Conservation (phyloP, 2,329 filamentous ascomycete genomes). For the Hirsutella minnesotensis region DNA sequence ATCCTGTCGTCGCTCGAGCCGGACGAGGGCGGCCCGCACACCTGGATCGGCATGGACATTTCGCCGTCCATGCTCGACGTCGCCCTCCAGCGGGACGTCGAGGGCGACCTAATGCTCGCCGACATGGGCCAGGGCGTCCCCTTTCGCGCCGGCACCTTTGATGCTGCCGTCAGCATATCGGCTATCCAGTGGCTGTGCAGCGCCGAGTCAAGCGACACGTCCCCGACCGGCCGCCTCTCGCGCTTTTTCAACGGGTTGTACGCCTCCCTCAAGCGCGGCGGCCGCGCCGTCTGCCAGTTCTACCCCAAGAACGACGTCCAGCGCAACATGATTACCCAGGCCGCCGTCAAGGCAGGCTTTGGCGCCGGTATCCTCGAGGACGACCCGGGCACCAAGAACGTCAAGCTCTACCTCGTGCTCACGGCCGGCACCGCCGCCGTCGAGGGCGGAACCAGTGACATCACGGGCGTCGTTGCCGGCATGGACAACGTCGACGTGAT, state of each 20-base stretch:
- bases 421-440: slow-evolving; percentile 60
- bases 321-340: slow-evolving; percentile 80
- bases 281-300: slow-evolving; percentile 89
- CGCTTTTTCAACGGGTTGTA: slow-evolving; percentile 93
- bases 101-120: slow-evolving; percentile 85
- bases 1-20: slow-evolving; percentile 66
- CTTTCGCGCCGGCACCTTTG: slow-evolving; percentile 84
- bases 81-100: slow-evolving; percentile 80
- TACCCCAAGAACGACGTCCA: slow-evolving; percentile 94
- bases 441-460: slow-evolving; percentile 54
- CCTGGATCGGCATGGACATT: slow-evolving; percentile 96
- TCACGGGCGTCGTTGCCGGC: slow-evolving; percentile 78
- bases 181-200: slow-evolving; percentile 99
- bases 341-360: slow-evolving; percentile 88
- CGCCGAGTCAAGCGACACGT: slow-evolving; percentile 79
- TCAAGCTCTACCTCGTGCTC: slow-evolving; percentile 90
- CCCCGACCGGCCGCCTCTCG: slow-evolving; percentile 61
- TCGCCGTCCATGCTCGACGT: slow-evolving; percentile 94
- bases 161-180: slow-evolving; percentile 88
- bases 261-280: slow-evolving; percentile 69
- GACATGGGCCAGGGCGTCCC: slow-evolving; percentile 95
- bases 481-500: slow-evolving; percentile 82
- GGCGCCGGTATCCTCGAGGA: slow-evolving; percentile 91
- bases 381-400: slow-evolving; percentile 90
- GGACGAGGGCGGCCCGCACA: slow-evolving; percentile 72